phyloP scores from a whole-genome alignment of 2,329 filamentous ascomycete genomes.

The Ascochyta lentis region DNA sequence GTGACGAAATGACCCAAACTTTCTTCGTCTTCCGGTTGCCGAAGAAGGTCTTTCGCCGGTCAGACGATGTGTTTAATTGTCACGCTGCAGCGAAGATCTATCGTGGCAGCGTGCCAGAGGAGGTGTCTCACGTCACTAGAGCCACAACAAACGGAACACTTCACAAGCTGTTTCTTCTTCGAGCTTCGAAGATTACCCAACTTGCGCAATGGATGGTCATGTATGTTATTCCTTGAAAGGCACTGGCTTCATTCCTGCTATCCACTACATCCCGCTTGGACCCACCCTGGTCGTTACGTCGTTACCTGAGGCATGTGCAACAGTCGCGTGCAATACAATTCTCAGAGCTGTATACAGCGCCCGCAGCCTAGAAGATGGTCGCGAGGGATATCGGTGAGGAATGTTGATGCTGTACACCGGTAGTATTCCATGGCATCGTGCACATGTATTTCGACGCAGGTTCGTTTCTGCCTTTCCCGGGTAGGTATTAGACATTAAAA shows the following conservation, averaged over 20 bases:
- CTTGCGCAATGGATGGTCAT: background rate
- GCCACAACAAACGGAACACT: background rate
- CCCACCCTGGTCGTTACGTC: background rate
- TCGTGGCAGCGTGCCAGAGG: background rate
- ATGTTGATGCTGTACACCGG: background rate
- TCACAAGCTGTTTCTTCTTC: background rate
- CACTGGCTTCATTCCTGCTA: constrained; percentile 3
- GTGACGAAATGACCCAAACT: background rate
- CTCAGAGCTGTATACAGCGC: background rate
- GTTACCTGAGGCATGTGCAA: background rate
- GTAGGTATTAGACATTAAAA: no score
- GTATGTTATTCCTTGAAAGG: background rate
- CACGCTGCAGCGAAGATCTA: background rate
- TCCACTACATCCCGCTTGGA: background rate
- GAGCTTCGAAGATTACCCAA: background rate
- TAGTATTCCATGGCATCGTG: background rate
- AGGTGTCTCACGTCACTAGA: background rate
- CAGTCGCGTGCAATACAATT: background rate
- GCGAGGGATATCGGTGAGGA: background rate
- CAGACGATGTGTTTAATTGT: background rate
- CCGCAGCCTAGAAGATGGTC: background rate
- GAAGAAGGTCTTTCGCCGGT: background rate
- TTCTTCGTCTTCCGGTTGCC: background rate
- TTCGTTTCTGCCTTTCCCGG: no score
- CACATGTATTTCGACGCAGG: background rate